phyloP scores from a whole-genome alignment of 1,139 yeast genomes.

The Nakaseomyces nivariensis region DNA sequence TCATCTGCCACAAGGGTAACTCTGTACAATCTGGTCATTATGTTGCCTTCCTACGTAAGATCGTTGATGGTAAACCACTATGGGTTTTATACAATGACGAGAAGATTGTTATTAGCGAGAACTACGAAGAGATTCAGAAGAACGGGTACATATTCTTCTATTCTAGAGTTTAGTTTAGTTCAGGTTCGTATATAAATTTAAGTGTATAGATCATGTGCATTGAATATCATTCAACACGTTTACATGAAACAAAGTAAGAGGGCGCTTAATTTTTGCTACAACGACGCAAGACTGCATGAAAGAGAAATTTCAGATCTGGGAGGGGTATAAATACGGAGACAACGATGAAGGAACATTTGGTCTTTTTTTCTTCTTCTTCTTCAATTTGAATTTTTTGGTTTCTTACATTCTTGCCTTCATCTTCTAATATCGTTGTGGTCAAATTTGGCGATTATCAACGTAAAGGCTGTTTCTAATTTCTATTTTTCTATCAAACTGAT shows the following conservation, averaged over 20 bases:
- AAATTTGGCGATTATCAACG: too few species aligned
- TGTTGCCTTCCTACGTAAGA: constrained; percentile 63
- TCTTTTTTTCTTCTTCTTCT: neutral
- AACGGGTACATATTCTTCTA: constrained; percentile 51
- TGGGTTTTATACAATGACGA: constrained; percentile 94
- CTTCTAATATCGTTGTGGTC: too few species aligned
- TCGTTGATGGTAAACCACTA: constrained; percentile 31
- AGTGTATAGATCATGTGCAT: too few species aligned
- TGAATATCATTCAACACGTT: neutral
- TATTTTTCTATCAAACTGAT: too few species aligned
- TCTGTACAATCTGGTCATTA: constrained; percentile 96
- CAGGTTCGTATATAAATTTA: neutral
- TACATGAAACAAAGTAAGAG: neutral
- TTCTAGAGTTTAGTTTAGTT: constrained; percentile 6
- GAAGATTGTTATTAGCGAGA: constrained; percentile 60
- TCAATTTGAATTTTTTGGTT: neutral
- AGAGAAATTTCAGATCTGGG: neutral
- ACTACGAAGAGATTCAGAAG: constrained; percentile 50
- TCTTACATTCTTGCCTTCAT: too few species aligned
- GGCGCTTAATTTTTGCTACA: constrained; percentile 2
- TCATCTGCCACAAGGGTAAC: constrained; percentile 87
- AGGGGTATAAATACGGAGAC: neutral
- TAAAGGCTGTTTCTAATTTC: too few species aligned
- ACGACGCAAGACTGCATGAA: neutral
- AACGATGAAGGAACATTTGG: neutral